Evolutionary conservation across 1,139 yeast genomes (phyloP), one percentile per base, ranked within the genome.

Genomic region (Pneumocystis wakefieldiae): DNA sequence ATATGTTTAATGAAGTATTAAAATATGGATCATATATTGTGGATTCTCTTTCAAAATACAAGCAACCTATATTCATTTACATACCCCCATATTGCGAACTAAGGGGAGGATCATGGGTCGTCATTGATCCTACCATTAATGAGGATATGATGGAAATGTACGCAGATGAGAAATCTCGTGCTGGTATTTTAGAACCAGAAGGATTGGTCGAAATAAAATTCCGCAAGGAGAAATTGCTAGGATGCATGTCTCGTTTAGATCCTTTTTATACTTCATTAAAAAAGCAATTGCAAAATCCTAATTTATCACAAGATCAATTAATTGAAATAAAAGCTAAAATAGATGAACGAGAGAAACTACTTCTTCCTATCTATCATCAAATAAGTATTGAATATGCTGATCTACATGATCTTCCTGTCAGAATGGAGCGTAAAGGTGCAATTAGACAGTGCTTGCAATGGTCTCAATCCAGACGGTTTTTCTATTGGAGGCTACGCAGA

Each of bases 51-150:
- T 96, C 90, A 70, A 96, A 85, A 71, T 92, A 86, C 82, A 89
- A 89, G 75, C 98, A 91, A 77, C 98, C 98, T 66, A 87, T 92
- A 68, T 85, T 92, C 78, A 89, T 94, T 41, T 92, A 92, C 76
- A 92, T 92, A 74, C 98, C 98, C 64, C 98, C 98, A 67, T 83
- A 87, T 71, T 97, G 97, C 75, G 98, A 92, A 77, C 83, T 94
- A 71, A 88, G 98, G 82, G 98, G 98, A 80, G 98, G 98, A 75
- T 92, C 98, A 38, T 92, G 98, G 98, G 98, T 94, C 65, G 98
- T 92, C 69, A 96, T 92, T 74, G 98, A 92, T 76, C 97, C 98
- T 69, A 88, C 97, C 65, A 92, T 94, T 78, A 92, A 94, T 75
- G 77, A 86, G 62, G 97, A 91, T 68, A 88, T 88, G 88, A 94